Evolutionary conservation across 2,329 filamentous ascomycete genomes (phyloP), one percentile per base, ranked within the genome.

Genomic region (Sphaerulina populicola): DNA sequence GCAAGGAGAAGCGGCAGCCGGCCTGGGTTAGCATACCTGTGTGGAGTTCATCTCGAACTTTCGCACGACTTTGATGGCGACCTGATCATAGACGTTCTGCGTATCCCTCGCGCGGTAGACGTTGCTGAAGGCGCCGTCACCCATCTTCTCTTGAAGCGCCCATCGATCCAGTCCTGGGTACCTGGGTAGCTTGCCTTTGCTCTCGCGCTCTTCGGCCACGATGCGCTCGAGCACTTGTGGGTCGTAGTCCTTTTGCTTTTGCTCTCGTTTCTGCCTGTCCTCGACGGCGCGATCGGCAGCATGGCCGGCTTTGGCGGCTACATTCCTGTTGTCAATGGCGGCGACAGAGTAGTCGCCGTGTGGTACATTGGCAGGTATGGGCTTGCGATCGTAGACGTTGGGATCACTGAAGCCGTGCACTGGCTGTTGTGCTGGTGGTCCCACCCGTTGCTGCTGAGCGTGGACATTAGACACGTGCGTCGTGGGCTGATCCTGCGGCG

Each of bases 31-130:
- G 85, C 89, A 80, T 80, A 98, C 93, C 88, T 97, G 93, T 76
- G 85, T 89, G 60, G 84, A 90, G 73, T 95, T 97, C 88, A 98
- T 96, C 73, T 98, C 93, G 69, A 88, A 97, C 74, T 97, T 97
- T 66, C 93, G 86, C 58, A 98, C 93, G 46, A 98, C 93, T 72
- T 98, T 98, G 77, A 98, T 97, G 62, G 91, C 93, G 31, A 93
- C 89, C 67, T 97, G 85, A 59, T 80, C 82, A 57, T 80, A 79
- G 56, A 83, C 76, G 37, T 86, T 85, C 5, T 82, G 77, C 41
- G 71, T 77, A 68, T 98, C 93, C 60, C 78, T 80, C 35, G 93
- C 93, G 36, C 88, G 83, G 71, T 97, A 98, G 58, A 98, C 93
- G 65, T 97, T 97, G 75, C 91, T 97, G 77, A 98, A 98, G 54